Evolutionary conservation across 2,329 filamentous ascomycete genomes (phyloP).

Genomic region (Penicillium occitanis): DNA sequence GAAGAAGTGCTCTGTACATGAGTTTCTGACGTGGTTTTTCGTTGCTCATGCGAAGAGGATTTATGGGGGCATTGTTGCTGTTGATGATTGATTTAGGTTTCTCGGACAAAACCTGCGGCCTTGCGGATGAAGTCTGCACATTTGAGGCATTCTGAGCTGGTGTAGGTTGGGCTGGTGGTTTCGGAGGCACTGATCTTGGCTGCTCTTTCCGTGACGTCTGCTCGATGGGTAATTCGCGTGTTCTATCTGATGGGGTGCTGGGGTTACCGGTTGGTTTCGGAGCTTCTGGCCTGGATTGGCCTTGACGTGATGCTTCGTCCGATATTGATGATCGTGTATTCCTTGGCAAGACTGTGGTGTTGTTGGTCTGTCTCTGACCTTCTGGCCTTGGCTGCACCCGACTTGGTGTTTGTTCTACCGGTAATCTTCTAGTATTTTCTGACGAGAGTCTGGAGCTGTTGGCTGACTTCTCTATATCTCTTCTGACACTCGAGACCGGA

Average conservation of each 20-base stretch:
- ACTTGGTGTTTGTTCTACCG: not conserved
- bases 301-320: not conserved
- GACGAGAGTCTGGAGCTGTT: not conserved
- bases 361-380: not conserved
- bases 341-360: not conserved
- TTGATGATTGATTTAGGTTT: slow-evolving; percentile 15
- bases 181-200: not conserved
- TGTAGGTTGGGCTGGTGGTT: not conserved
- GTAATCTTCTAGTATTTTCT: not conserved
- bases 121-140: not conserved
- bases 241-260: not conserved
- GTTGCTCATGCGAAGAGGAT: slow-evolving; percentile 34
- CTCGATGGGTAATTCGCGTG: not conserved
- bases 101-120: not conserved
- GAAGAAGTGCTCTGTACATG: slow-evolving; percentile 43
- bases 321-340: not conserved
- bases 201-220: not conserved
- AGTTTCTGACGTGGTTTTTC: slow-evolving; percentile 45
- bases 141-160: not conserved
- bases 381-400: not conserved
- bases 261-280: not conserved
- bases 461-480: not conserved
- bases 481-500: not conserved
- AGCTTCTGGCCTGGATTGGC: not conserved
- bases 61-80: slow-evolving; percentile 21